phyloP scores from a whole-genome alignment of 495 filamentous ascomycete species.

The Daldinia decipiens region DNA sequence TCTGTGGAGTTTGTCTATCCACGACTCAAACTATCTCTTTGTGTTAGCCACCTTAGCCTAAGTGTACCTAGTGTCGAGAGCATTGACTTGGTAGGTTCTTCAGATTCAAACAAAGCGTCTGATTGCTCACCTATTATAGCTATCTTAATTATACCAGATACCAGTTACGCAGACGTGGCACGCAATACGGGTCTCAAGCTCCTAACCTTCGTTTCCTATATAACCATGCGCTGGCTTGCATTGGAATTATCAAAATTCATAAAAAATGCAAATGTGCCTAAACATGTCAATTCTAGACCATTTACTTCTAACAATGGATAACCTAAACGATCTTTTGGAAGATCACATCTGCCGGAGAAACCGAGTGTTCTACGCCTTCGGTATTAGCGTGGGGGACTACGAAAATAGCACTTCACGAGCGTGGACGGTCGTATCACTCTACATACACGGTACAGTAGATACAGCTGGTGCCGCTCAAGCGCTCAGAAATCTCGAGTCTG shows the following conservation, averaged over 20 bases:
- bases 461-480: neutral
- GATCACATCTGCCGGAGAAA: neutral
- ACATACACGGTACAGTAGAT: neutral
- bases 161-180: neutral
- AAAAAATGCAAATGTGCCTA: neutral
- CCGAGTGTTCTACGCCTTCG: neutral
- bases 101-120: neutral
- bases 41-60: neutral
- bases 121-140: neutral
- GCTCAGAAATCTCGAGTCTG: conserved; percentile 15
- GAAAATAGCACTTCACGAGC: neutral
- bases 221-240: neutral
- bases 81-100: neutral
- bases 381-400: neutral
- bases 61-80: neutral
- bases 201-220: neutral
- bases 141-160: neutral
- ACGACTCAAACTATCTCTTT: neutral
- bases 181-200: neutral
- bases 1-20: neutral
- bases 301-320: neutral
- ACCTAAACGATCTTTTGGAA: neutral
- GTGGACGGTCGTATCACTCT: conserved; percentile 23
- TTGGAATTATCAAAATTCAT: too few species aligned
- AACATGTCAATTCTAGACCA: neutral